Percentiles rank a stretch among this genome's conserved stretches.
Evolutionary conservation across 2,329 filamentous ascomycete genomes (phyloP).

Genomic region (Pseudocercospora eumusae): DNA sequence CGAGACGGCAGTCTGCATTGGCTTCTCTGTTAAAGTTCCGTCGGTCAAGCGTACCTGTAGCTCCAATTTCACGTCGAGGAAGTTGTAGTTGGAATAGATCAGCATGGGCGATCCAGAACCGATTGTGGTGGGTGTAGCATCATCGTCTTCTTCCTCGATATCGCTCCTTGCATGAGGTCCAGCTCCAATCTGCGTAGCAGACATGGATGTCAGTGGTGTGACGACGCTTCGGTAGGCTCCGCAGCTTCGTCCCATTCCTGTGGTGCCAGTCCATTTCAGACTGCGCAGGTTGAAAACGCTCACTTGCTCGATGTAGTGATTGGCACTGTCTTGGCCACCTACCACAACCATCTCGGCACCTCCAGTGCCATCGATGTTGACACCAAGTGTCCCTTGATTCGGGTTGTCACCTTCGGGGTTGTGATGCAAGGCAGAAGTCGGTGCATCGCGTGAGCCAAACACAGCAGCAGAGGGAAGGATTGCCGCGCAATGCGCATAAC

Average conservation of each 20-base stretch:
- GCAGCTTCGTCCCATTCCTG: conserved; percentile 83
- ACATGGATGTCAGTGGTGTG: conserved; percentile 71
- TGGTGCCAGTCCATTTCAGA: conserved; percentile 91
- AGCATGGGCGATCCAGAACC: conserved; percentile 69
- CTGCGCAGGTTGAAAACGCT: conserved; percentile 96
- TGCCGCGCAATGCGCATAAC: conserved; percentile 94
- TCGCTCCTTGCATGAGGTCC: conserved; percentile 48
- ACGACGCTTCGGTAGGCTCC: conserved; percentile 96
- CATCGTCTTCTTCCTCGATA: conserved; percentile 44
- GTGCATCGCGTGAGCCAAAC: conserved; percentile 81
- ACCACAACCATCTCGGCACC: conserved; percentile 97
- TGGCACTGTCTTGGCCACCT: conserved; percentile 93
- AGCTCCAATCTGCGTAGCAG: conserved; percentile 67
- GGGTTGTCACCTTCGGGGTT: conserved; percentile 80
- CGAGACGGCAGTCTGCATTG: conserved; percentile 83
- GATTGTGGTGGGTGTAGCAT: conserved; percentile 39
- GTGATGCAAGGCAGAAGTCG: conserved; percentile 83
- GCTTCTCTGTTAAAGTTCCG: conserved; percentile 79
- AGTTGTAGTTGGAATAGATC: conserved; percentile 99
- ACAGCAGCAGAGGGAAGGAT: conserved; percentile 84
- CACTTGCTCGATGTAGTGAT: conserved; percentile 98
- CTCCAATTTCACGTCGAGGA: conserved; percentile 93
- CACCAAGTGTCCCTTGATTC: conserved; percentile 83
- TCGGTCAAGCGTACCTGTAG: conserved; percentile 84
- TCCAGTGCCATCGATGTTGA: conserved; percentile 84